Percentiles rank a stretch among this genome's conserved stretches.
Conservation (phyloP, 106 monocot genomes). For the Iris macrosiphon region DNA sequence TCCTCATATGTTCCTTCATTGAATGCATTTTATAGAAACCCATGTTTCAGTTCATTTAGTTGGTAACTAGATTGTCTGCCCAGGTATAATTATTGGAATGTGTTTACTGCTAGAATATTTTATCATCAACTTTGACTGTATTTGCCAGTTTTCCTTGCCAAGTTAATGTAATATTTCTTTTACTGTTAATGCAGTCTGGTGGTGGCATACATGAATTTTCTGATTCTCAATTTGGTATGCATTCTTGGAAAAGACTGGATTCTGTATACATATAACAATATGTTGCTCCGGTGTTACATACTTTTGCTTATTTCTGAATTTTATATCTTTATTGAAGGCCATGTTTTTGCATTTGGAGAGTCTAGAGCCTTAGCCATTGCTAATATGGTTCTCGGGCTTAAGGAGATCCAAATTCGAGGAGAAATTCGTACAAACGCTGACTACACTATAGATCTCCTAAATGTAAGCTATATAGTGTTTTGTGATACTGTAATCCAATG, state of each 20-base stretch:
- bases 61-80: too few relatives aligned
- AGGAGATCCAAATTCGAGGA: conserved; percentile 95
- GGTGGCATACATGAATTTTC: conserved; percentile 99
- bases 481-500: neutral
- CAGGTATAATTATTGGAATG: too few relatives aligned
- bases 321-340: conserved; percentile 42
- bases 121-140: too few relatives aligned
- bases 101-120: too few relatives aligned
- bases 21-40: too few relatives aligned
- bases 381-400: conserved; percentile 97
- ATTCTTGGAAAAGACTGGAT: neutral
- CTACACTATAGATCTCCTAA: conserved; percentile 90
- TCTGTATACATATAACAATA: neutral
- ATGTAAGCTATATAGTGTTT: conserved; percentile 41
- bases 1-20: too few relatives aligned
- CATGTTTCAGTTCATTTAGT: too few relatives aligned
- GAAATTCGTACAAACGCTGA: conserved; percentile 99
- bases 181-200: conserved; percentile 67
- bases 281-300: too few relatives aligned
- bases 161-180: too few relatives aligned
- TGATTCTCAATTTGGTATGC: conserved; percentile 97
- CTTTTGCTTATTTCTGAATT: conserved; percentile 5
- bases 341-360: conserved; percentile 99
- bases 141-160: too few relatives aligned
- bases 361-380: conserved; percentile 93